Conservation (phyloP, 306 rosid species). For the Corylus heterophylla region DNA sequence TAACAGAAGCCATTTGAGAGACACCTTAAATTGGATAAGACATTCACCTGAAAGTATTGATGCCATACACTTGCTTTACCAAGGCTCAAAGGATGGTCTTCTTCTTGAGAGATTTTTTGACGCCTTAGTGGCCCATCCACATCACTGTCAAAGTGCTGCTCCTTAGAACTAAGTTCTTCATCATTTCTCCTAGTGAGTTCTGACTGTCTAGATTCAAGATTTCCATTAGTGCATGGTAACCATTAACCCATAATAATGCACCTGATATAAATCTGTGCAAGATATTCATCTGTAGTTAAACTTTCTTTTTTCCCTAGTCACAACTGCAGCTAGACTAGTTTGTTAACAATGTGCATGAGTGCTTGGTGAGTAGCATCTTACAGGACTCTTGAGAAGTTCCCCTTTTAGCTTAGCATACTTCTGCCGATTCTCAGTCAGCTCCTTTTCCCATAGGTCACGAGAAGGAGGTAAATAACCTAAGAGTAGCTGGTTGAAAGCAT, state of each 20-base stretch:
- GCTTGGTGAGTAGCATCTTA: conserved; percentile 44
- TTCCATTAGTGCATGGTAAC: conserved; percentile 38
- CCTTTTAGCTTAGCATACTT: conserved; percentile 67
- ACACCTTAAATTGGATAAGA: conserved; percentile 28
- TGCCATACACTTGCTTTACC: conserved; percentile 70
- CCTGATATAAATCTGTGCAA: neutral
- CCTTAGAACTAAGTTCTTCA: conserved; percentile 32
- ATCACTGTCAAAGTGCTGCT: conserved; percentile 39
- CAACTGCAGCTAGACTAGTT: neutral
- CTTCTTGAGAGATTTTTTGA: conserved; percentile 63
- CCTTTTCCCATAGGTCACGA: conserved; percentile 66
- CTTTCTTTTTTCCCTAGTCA: too few species aligned
- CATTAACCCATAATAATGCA: conserved; percentile 14
- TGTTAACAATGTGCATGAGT: conserved; percentile 2
- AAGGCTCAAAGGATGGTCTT: conserved; percentile 84
- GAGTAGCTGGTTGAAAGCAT: conserved; percentile 63
- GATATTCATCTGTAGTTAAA: conserved; percentile 16
- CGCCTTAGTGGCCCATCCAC: conserved; percentile 59
- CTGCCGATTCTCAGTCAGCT: conserved; percentile 50
- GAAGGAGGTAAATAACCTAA: conserved; percentile 72
- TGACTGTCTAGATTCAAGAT: conserved; percentile 69
- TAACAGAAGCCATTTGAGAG: conserved; percentile 7
- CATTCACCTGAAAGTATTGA: conserved; percentile 62
- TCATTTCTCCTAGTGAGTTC: conserved; percentile 47
- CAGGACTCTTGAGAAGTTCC: conserved; percentile 74